phyloP scores from a whole-genome alignment of 768 basidiomycete species.

The Trametes gibbosa region DNA sequence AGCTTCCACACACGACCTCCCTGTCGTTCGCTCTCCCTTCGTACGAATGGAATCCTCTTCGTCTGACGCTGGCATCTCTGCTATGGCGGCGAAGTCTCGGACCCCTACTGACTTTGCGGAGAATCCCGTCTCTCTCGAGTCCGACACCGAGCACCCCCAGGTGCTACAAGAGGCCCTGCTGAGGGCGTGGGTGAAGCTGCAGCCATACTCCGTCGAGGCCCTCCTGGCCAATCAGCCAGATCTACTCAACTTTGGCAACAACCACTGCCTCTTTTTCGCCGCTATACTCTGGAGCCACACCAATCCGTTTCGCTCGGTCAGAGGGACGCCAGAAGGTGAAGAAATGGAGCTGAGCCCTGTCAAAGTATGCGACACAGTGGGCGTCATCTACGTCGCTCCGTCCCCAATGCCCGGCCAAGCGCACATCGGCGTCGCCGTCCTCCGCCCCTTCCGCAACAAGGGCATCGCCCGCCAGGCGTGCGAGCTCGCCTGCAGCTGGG shows the following conservation, averaged over 20 bases:
- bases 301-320: too few relatives aligned
- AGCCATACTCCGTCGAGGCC: conserved; percentile 10
- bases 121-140: background rate
- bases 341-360: background rate
- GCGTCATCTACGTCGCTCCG: conserved; percentile 21
- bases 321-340: too few relatives aligned
- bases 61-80: too few relatives aligned
- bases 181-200: conserved; percentile 4
- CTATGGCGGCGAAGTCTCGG: background rate
- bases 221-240: background rate
- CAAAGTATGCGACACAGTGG: conserved; percentile 12
- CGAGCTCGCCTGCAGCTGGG: conserved; percentile 41
- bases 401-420: conserved; percentile 40
- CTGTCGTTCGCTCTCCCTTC: background rate
- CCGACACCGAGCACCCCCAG: background rate
- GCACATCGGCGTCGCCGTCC: conserved; percentile 54
- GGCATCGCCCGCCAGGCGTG: conserved; percentile 50
- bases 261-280: conserved; percentile 15
- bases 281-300: conserved; percentile 5
- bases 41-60: background rate
- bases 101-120: too few relatives aligned
- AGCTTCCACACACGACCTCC: background rate
- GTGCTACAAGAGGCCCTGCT: background rate
- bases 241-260: conserved; percentile 8
- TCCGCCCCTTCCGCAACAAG: conserved; percentile 33